These are phyloP conservation scores for Rhizopus sp. DNA, from an alignment of 371 early-diverging fungal species.

Conservation along the genomic window DNA sequence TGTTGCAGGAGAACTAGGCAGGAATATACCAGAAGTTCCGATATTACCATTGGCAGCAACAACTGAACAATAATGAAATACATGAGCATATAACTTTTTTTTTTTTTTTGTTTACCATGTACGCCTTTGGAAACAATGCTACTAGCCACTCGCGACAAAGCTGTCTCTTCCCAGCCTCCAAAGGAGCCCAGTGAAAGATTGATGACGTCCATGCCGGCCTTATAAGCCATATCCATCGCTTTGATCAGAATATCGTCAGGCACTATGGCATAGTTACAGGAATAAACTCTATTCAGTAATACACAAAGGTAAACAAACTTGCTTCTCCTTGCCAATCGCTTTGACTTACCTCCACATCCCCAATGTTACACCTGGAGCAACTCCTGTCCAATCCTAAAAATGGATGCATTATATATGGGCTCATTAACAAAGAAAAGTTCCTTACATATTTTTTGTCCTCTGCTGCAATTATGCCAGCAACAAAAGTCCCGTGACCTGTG, in stretches of 20 bases:
- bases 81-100: not conserved
- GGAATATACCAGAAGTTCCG: slow-evolving; percentile 62
- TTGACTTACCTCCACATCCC: slow-evolving; percentile 42
- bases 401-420: no score
- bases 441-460: slow-evolving; percentile 41
- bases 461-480: slow-evolving; percentile 64
- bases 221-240: slow-evolving; percentile 68
- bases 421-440: slow-evolving; percentile 6
- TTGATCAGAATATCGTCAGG: slow-evolving; percentile 64
- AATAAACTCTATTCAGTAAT: slow-evolving; percentile 24
- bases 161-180: slow-evolving; percentile 40
- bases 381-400: slow-evolving; percentile 48
- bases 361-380: slow-evolving; percentile 59
- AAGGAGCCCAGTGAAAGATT: slow-evolving; percentile 25
- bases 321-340: not conserved
- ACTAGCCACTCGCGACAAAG: slow-evolving; percentile 31
- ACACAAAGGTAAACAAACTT: not conserved
- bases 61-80: slow-evolving; percentile 17
- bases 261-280: slow-evolving; percentile 21
- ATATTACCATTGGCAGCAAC: slow-evolving; percentile 68
- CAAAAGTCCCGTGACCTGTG: slow-evolving; percentile 45
- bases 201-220: slow-evolving; percentile 34
- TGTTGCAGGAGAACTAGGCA: slow-evolving; percentile 60
- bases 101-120: slow-evolving; percentile 26
- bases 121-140: slow-evolving; percentile 33